These are phyloP conservation scores for Lactarius deliciosus DNA, from an alignment of 768 basidiomycete genomes.

Conservation along the genomic window DNA sequence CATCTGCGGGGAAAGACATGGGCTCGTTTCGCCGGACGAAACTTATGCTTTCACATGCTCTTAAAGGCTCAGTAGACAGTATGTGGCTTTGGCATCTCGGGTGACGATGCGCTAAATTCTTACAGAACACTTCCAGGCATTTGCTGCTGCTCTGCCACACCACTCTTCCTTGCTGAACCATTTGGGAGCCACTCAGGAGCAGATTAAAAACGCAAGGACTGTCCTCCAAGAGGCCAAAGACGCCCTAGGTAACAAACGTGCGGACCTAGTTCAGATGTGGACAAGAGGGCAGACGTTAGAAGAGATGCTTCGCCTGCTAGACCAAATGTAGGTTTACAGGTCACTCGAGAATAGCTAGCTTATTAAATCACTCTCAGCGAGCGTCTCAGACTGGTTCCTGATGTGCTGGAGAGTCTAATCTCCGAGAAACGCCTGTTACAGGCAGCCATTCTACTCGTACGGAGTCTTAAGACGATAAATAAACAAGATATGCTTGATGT, in stretches of 20 bases:
- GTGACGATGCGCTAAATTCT: slow-evolving; percentile 25
- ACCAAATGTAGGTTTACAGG: slow-evolving; percentile 70
- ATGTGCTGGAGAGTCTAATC: slow-evolving; percentile 88
- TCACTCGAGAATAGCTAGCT: slow-evolving; percentile 19
- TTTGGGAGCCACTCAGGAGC: slow-evolving; percentile 68
- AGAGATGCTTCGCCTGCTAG: slow-evolving; percentile 93
- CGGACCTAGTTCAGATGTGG: slow-evolving; percentile 90
- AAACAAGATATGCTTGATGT: slow-evolving; percentile 93
- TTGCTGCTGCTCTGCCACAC: slow-evolving; percentile 90
- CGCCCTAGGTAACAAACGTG: slow-evolving; percentile 72
- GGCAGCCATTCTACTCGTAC: slow-evolving; percentile 82
- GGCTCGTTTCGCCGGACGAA: slow-evolving; percentile 77
- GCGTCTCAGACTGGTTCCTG: slow-evolving; percentile 85
- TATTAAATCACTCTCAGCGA: slow-evolving; percentile 43
- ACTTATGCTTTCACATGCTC: slow-evolving; percentile 69
- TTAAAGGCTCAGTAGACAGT: slow-evolving; percentile 90
- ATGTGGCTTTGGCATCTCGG: slow-evolving; percentile 35
- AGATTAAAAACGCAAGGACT: slow-evolving; percentile 68
- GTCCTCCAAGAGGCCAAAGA: slow-evolving; percentile 79
- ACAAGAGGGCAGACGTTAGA: slow-evolving; percentile 85
- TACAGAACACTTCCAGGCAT: slow-evolving; percentile 90
- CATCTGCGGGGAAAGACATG: slow-evolving; percentile 70
- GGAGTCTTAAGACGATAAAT: slow-evolving; percentile 87
- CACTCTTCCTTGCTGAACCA: slow-evolving; percentile 78
- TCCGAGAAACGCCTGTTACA: slow-evolving; percentile 92